phyloP scores from a whole-genome alignment of 495 filamentous ascomycete species.

The Sordaria brevicollis region DNA sequence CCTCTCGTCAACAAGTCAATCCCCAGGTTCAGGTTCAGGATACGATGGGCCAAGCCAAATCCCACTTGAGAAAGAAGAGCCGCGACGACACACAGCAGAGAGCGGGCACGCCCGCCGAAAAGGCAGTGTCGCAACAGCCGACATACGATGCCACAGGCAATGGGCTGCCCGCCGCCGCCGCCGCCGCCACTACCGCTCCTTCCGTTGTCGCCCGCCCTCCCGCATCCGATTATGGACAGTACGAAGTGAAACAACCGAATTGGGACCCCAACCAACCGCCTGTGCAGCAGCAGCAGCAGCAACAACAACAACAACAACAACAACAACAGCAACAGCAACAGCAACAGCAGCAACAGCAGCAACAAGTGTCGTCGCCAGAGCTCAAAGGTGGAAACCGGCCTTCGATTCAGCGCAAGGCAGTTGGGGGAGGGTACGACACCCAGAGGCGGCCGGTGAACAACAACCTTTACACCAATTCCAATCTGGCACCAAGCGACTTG shows the following conservation, averaged over 20 bases:
- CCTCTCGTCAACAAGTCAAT: constrained; percentile 9
- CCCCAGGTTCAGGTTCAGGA: constrained; percentile 5
- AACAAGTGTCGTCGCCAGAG: constrained; percentile 22
- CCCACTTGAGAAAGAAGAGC: constrained; percentile 8
- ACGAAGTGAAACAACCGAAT: constrained; percentile 11
- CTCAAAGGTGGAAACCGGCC: constrained; percentile 3
- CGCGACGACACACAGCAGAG: not conserved
- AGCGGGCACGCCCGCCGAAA: not conserved
- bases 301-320: too few species aligned
- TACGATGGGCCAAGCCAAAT: constrained; percentile 19
- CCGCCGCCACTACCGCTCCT: constrained; percentile 1
- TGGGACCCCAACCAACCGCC: constrained; percentile 13
- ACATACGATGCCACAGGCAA: not conserved
- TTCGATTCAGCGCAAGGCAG: constrained; percentile 1
- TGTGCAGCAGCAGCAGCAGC: too few species aligned
- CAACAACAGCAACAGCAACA: too few species aligned
- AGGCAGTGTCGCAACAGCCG: not conserved
- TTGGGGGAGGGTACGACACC: not conserved
- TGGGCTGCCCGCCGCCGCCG: constrained; percentile 8
- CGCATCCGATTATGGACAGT: constrained; percentile 15
- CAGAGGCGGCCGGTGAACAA: constrained; percentile 7
- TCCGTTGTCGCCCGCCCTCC: constrained; percentile 12
- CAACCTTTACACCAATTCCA: not conserved
- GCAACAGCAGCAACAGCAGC: too few species aligned
- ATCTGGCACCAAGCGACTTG: constrained; percentile 2